Conservation (phyloP, 1,284 basidiomycete genomes). For the Naganishia sp. region DNA sequence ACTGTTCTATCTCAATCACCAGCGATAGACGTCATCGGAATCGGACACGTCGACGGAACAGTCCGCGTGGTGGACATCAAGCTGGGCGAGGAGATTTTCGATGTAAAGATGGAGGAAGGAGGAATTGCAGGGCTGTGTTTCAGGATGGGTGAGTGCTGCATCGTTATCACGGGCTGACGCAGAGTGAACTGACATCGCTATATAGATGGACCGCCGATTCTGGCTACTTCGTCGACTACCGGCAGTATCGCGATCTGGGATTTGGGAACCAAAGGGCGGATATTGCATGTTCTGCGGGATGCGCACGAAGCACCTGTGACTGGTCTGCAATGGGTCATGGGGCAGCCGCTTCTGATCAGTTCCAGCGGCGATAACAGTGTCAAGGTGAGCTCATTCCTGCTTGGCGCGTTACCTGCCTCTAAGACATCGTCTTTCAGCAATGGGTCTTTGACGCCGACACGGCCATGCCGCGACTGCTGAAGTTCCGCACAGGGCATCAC, state of each 20-base stretch:
- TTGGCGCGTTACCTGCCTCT: no score
- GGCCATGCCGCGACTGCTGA: constrained; percentile 79
- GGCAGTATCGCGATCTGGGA: constrained; percentile 92
- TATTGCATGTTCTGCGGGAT: constrained; percentile 78
- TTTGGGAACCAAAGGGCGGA: constrained; percentile 72
- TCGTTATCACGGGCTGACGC: not conserved
- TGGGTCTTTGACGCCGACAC: constrained; percentile 95
- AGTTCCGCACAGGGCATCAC: constrained; percentile 89
- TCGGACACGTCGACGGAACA: constrained; percentile 85
- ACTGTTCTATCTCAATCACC: constrained; percentile 86
- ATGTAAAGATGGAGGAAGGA: constrained; percentile 78
- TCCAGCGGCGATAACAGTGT: constrained; percentile 90
- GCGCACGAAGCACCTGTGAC: constrained; percentile 83
- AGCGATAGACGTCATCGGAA: constrained; percentile 90
- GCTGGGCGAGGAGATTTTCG: constrained; percentile 82
- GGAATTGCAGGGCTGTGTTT: constrained; percentile 79
- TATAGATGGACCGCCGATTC: constrained; percentile 77
- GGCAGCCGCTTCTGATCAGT: constrained; percentile 82
- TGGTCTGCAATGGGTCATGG: constrained; percentile 82
- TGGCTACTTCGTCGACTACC: constrained; percentile 80
- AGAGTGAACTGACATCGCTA: not conserved
- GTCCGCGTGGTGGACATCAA: constrained; percentile 87
- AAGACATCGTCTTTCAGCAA: constrained; percentile 64
- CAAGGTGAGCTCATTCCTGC: constrained; percentile 62
- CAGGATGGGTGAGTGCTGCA: constrained; percentile 68